Evolutionary conservation across 345 rosid species (phyloP), one percentile per base, ranked within the genome.

Genomic region (Aquilaria malaccensis): DNA sequence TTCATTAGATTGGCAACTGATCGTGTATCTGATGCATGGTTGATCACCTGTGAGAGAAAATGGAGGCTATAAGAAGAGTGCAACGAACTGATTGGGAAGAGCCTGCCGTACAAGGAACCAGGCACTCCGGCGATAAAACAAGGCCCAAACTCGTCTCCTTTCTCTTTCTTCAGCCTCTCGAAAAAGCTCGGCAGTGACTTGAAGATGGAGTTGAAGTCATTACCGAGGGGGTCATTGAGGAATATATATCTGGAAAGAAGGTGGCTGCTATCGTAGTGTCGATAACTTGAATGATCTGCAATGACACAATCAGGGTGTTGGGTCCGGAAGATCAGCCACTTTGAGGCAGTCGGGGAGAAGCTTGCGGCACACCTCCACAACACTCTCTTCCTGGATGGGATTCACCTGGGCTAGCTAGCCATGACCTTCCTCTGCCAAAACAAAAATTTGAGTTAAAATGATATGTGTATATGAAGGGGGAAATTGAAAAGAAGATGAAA

Each of bases 21-120:
- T 22, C 22, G 22, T 22, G 22, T 22, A 22, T 22, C 22, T 22
- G 22, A 22, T 22, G 22, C 22, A 22, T 22, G 22, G 22, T 22
- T 22, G 22, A 22, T 37, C 3, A 81, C 83, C 81, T 76, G 80
- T 29, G 83, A 81, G 33, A 81, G 86, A 83, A 81, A 81, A 50
- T 82, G 80, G 13, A 79, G 80, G 61, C 75, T 74, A 15, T 67
- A 61, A 53, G 70, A 69, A 50, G 82, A 75, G 62, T 79, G 80
- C 41, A 79, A 59, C 58, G 62, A 67, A 9, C 67, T 71, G 1
- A 67, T 55, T 5, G 77, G 82, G 62, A 82, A 82, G 52, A 79
- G 80, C 70, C 84, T 76, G 9, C 72, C 72, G 11, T 75, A 72
- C 32, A 73, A 79, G 37, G 87, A 73, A 5, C 83, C 83, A 7